These are phyloP conservation scores for Chrysanthemum seticuspe DNA, from an alignment of 129 eudicot genomes.

Conservation along the genomic window DNA sequence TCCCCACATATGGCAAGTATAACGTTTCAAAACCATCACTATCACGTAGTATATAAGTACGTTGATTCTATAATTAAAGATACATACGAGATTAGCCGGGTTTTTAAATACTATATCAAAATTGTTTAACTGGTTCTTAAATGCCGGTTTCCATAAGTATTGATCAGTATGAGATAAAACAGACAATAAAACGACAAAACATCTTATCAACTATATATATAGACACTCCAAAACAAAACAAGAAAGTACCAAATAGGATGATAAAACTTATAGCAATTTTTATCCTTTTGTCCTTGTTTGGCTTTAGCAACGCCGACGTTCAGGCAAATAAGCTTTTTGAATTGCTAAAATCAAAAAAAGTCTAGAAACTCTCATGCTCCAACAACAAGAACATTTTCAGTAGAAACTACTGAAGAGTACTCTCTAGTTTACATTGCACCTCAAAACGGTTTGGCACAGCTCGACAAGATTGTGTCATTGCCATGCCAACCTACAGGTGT, in stretches of 20 bases:
- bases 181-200: neutral
- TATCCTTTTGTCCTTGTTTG: slow-evolving; percentile 20
- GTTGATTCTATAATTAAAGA: neutral
- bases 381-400: slow-evolving; percentile 6
- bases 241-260: slow-evolving; percentile 21
- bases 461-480: slow-evolving; percentile 29
- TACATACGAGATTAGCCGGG: slow-evolving; percentile 12
- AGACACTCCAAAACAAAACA: neutral
- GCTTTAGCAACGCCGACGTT: slow-evolving; percentile 20
- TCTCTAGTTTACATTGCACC: slow-evolving; percentile 28
- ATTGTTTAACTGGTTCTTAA: neutral
- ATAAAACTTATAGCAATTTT: slow-evolving; percentile 16
- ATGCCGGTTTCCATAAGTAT: neutral
- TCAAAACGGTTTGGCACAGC: slow-evolving; percentile 33
- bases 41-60: neutral
- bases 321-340: slow-evolving; percentile 25
- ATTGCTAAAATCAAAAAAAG: slow-evolving; percentile 23
- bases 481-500: slow-evolving; percentile 40
- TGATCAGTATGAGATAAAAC: slow-evolving; percentile 14
- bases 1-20: slow-evolving; percentile 16
- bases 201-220: slow-evolving; percentile 19
- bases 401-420: slow-evolving; percentile 15
- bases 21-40: neutral
- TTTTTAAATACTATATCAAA: neutral
- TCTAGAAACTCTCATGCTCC: slow-evolving; percentile 15